phyloP scores from a whole-genome alignment of 2,329 filamentous ascomycete genomes.

The Penicillium sp. region DNA sequence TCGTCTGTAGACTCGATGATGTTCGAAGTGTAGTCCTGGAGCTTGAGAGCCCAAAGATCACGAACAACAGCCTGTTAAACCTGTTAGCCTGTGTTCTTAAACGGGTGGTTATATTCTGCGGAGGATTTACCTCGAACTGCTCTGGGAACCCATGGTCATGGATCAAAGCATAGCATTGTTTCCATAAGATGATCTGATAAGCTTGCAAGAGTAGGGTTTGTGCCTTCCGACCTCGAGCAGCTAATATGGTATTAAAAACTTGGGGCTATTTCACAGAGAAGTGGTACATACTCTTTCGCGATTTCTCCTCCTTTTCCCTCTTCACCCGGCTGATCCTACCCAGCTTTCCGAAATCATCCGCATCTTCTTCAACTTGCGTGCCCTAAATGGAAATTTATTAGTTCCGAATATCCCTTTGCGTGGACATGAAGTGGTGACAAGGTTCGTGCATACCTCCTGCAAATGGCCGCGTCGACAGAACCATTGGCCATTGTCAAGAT shows the following conservation, averaged over 20 bases:
- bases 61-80: conserved; percentile 60
- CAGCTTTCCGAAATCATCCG: conserved; percentile 67
- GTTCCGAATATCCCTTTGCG: background rate
- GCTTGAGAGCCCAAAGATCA: conserved; percentile 81
- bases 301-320: conserved; percentile 56
- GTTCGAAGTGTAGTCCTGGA: conserved; percentile 57
- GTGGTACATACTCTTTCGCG: conserved; percentile 47
- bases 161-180: conserved; percentile 75
- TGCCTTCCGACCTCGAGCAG: conserved; percentile 64
- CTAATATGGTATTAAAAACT: conserved; percentile 52
- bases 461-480: conserved; percentile 82
- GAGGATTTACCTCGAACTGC: conserved; percentile 66
- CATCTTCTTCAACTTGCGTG: conserved; percentile 57
- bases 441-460: conserved; percentile 61
- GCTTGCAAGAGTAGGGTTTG: conserved; percentile 79
- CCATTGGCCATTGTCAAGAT: conserved; percentile 71
- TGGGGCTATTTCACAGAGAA: background rate
- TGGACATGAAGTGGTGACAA: background rate
- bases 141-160: conserved; percentile 63
- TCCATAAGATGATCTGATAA: conserved; percentile 80
- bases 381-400: conserved; percentile 28
- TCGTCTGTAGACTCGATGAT: conserved; percentile 40
- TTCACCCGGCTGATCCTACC: conserved; percentile 59
- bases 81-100: background rate
- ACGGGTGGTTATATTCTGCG: background rate